Percentiles rank a stretch among this genome's conserved stretches.
These are phyloP conservation scores for Arabis alpina DNA, from an alignment of 345 rosid genomes.

Conservation along the genomic window DNA sequence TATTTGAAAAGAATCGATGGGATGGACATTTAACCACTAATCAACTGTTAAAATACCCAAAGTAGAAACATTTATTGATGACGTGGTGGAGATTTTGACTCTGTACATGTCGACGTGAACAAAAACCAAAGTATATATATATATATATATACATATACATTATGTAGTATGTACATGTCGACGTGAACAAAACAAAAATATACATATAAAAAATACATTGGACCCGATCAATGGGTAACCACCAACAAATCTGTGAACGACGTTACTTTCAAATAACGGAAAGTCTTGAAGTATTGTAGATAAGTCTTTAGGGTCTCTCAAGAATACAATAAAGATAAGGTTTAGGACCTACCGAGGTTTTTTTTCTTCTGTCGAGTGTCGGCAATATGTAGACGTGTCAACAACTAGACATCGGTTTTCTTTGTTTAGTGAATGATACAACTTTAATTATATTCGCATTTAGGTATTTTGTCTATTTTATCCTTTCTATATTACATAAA, in stretches of 20 bases:
- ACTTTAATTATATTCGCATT: neutral
- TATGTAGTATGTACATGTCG: conserved; percentile 19
- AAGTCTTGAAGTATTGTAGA: neutral
- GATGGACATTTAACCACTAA: too few species aligned
- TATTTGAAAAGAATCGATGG: too few species aligned
- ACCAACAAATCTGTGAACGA: conserved; percentile 18
- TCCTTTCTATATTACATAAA: too few species aligned
- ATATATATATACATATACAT: too few species aligned
- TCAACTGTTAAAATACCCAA: too few species aligned
- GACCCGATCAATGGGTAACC: conserved; percentile 8
- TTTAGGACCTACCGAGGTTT: neutral
- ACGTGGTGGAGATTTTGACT: too few species aligned
- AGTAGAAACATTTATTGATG: too few species aligned
- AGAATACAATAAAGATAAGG: conserved; percentile 9
- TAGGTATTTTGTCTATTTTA: too few species aligned
- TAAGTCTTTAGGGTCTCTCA: neutral
- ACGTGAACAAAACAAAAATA: neutral
- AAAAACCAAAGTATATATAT: too few species aligned
- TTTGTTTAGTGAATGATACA: too few species aligned
- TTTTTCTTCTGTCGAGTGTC: neutral
- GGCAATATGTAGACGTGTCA: conserved; percentile 21
- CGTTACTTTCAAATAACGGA: neutral
- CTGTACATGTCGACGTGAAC: conserved; percentile 4
- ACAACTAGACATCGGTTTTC: neutral
- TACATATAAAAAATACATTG: too few species aligned